Base-by-base conservation (phyloP, 768 basidiomycete genomes). In the Russula lepida region DNA sequence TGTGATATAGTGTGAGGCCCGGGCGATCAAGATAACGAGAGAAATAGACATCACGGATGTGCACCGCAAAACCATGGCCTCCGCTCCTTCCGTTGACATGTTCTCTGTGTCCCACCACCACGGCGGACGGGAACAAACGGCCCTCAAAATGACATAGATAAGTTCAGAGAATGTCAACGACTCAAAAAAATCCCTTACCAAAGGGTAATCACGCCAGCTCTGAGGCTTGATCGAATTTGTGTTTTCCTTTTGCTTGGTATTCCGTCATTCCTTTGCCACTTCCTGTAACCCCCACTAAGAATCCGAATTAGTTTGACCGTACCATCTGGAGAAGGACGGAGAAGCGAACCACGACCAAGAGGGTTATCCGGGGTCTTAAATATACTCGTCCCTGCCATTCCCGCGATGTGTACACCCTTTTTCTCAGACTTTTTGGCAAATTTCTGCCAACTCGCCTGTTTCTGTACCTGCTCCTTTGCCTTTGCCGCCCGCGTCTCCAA, bases 311-410 rank as follows among this genome's bases (percentile, higher is more conserved):
- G 50, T 43, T 43, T 17, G 55, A 49, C n/a, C 30, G 25, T 27
- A 44, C 0, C 47, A 35, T 43, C 43, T 50, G 63, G 21, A 58
- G 58, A 33, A 71, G 72, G 44, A 19, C 65, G 67, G 73, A 59
- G 49, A 61, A 60, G 70, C 81, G 48, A 68, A 89, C 92, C 92
- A 80, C 78, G 82, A 27, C 92, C 93, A 21, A 91, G 71, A 12
- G 92, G 92, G 70, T 94, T 93, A 66, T 93, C 92, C 13, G 93
- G 93, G 4, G 91, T 95, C 76, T 92, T 92, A 79, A 95, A 95
- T 65, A 94, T 94, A 68, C 90, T 93, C 64, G 88, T 92, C 28
- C 93, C 93, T 32, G 87, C 75, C 35, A 92, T 81, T 27, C 92
- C 92, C 30, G 92, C 92, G 60, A 95, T 94, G 71, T 88, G 85